Percentiles rank a stretch among this genome's conserved stretches.
Conservation (phyloP, 75 land plant genomes). For the Larix kaempferi region DNA sequence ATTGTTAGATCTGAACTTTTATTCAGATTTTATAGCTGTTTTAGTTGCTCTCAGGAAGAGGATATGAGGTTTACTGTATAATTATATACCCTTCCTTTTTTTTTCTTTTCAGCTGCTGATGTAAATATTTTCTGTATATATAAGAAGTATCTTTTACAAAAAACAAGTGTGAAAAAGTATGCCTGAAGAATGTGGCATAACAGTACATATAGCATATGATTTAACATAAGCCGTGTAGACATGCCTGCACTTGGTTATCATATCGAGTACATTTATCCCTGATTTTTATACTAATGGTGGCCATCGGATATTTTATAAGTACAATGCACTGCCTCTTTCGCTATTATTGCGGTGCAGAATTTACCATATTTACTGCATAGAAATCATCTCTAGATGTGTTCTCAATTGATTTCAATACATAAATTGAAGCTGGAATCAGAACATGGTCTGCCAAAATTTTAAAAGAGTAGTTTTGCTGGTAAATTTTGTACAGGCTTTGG, state of each 20-base stretch:
- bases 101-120: too few relatives aligned
- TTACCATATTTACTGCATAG: not conserved
- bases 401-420: not conserved
- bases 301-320: not conserved
- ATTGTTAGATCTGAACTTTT: too few relatives aligned
- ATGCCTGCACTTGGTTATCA: not conserved
- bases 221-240: not conserved
- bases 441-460: not conserved
- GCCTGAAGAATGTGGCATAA: too few relatives aligned
- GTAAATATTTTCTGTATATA: too few relatives aligned
- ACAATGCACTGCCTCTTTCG: not conserved
- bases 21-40: too few relatives aligned
- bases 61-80: too few relatives aligned
- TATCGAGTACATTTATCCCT: not conserved
- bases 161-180: too few relatives aligned
- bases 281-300: not conserved
- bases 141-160: too few relatives aligned
- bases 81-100: too few relatives aligned
- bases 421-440: not conserved
- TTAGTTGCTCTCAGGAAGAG: too few relatives aligned
- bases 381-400: not conserved
- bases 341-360: not conserved
- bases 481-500: slow-evolving; percentile 71
- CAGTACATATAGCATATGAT: too few relatives aligned
- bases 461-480: not conserved